These are phyloP conservation scores for Agapanthus africanus DNA, from an alignment of 106 monocot genomes.

Conservation along the genomic window DNA sequence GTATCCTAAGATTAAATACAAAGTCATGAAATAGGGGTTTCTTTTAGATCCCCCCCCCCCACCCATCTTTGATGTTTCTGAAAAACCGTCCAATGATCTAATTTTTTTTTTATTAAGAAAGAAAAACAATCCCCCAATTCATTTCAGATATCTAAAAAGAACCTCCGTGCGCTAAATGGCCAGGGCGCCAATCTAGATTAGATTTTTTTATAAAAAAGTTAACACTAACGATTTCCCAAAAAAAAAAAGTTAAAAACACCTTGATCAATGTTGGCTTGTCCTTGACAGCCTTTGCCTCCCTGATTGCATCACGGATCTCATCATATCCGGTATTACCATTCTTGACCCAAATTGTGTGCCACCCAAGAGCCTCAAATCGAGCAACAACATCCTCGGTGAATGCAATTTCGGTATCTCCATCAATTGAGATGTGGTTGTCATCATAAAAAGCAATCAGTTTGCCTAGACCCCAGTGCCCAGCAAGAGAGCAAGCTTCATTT, in stretches of 20 bases:
- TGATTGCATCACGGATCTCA: slow-evolving; percentile 62
- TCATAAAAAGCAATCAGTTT: slow-evolving; percentile 95
- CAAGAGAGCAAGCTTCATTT: slow-evolving; percentile 79
- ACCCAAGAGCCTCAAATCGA: slow-evolving; percentile 91
- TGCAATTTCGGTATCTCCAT: slow-evolving; percentile 94
- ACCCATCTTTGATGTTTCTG: too few species aligned
- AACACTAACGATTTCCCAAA: not conserved
- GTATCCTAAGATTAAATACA: too few species aligned
- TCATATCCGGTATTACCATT: slow-evolving; percentile 76
- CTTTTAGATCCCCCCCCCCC: too few species aligned
- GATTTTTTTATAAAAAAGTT: too few species aligned
- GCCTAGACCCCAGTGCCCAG: slow-evolving; percentile 93
- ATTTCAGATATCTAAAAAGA: too few species aligned
- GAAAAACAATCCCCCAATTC: too few species aligned
- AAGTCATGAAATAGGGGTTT: too few species aligned
- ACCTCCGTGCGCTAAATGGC: too few species aligned
- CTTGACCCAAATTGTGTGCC: slow-evolving; percentile 99
- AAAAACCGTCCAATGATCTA: too few species aligned
- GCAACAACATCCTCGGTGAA: slow-evolving; percentile 84
- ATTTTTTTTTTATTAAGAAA: too few species aligned
- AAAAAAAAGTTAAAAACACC: slow-evolving; percentile 14
- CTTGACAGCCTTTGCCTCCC: slow-evolving; percentile 63
- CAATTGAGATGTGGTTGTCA: slow-evolving; percentile 96
- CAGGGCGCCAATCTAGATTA: too few species aligned
- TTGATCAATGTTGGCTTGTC: slow-evolving; percentile 73